Percentiles rank a stretch among this genome's conserved stretches.
phyloP scores from a whole-genome alignment of 192 early-diverging fungal species.

The Backusella morwellensis region DNA sequence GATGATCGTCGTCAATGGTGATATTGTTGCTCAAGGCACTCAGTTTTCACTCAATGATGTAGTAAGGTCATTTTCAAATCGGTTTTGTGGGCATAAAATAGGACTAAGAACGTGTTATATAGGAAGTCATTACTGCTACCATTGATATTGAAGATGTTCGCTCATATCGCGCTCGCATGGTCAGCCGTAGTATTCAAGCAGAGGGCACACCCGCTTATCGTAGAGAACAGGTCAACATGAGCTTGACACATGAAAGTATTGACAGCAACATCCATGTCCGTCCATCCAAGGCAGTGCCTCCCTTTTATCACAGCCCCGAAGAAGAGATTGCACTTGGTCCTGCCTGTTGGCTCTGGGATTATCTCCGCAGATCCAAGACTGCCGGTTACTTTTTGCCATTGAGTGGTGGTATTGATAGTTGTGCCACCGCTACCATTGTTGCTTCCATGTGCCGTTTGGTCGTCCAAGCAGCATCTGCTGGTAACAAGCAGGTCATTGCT shows the following conservation, averaged over 20 bases:
- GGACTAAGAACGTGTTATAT: not conserved
- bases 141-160: constrained; percentile 90
- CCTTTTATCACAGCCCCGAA: constrained; percentile 70
- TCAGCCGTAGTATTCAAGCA: constrained; percentile 85
- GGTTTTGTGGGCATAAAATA: not conserved
- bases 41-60: constrained; percentile 96
- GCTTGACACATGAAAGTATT: constrained; percentile 46
- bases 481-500: constrained; percentile 65
- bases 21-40: constrained; percentile 80
- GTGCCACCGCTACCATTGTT: constrained; percentile 84
- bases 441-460: constrained; percentile 90
- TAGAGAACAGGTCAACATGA: constrained; percentile 58
- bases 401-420: constrained; percentile 98
- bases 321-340: constrained; percentile 94
- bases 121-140: constrained; percentile 91
- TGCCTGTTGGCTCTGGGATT: constrained; percentile 99
- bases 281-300: constrained; percentile 45
- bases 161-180: constrained; percentile 64
- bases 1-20: constrained; percentile 88
- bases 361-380: constrained; percentile 86
- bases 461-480: constrained; percentile 58
- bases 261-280: constrained; percentile 41
- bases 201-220: constrained; percentile 57
- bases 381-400: constrained; percentile 94
- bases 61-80: constrained; percentile 38